These are phyloP conservation scores for Pseudogymnoascus sp. DNA, from an alignment of 2,329 filamentous ascomycete species.

Conservation along the genomic window DNA sequence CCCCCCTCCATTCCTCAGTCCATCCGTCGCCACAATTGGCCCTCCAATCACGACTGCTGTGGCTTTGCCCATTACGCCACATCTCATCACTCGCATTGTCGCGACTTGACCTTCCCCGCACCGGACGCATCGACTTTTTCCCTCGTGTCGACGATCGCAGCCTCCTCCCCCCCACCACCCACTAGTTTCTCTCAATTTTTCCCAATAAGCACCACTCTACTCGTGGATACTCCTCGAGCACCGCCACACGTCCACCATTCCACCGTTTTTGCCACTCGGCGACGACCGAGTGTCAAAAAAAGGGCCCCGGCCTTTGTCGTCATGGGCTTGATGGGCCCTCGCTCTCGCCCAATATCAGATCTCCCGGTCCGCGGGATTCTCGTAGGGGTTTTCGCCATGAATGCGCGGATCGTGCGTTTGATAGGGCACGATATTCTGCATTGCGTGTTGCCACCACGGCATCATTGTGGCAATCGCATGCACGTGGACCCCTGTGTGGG, in stretches of 20 bases:
- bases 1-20: background rate
- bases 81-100: background rate
- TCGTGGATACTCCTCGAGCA: background rate
- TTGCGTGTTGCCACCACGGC: background rate
- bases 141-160: background rate
- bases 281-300: background rate
- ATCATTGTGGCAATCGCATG: background rate
- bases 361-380: background rate
- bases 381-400: background rate
- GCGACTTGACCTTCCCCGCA: background rate
- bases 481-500: background rate
- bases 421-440: background rate
- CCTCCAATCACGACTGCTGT: background rate
- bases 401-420: background rate
- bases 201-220: background rate
- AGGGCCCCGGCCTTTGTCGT: background rate
- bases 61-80: background rate
- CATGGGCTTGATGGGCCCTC: background rate
- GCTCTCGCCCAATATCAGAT: background rate
- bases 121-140: background rate
- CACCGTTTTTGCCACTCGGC: background rate
- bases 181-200: constrained; percentile 5
- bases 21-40: background rate
- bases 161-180: background rate
- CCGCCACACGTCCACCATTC: background rate